Evolutionary conservation across 768 basidiomycete genomes (phyloP).

Genomic region (Suillus bovinus): DNA sequence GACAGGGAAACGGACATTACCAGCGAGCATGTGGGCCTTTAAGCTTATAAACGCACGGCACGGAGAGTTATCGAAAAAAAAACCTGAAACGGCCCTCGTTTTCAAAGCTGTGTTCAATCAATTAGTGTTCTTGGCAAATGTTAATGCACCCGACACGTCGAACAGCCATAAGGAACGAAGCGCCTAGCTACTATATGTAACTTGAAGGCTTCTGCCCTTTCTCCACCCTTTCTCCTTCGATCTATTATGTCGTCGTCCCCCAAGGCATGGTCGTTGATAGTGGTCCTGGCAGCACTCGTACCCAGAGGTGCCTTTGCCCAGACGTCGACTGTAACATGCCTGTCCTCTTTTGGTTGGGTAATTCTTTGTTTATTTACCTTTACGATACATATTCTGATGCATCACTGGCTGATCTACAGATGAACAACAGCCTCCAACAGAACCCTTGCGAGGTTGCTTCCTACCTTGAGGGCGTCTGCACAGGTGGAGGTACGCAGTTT

Average conservation of each 20-base stretch:
- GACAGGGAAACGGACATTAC: too few relatives aligned
- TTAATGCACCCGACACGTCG: background rate
- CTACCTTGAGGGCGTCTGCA: slow-evolving; percentile 44
- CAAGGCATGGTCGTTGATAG: slow-evolving; percentile 18
- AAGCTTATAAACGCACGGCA: too few relatives aligned
- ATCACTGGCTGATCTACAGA: slow-evolving; percentile 16
- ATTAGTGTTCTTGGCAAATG: background rate
- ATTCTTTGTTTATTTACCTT: slow-evolving; percentile 4
- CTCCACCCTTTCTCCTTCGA: slow-evolving; percentile 5
- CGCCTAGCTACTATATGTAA: background rate
- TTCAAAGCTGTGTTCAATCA: background rate
- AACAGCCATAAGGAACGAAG: slow-evolving; percentile 18
- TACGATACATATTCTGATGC: slow-evolving; percentile 3
- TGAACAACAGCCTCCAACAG: slow-evolving; percentile 45
- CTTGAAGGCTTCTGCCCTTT: background rate
- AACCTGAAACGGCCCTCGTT: background rate
- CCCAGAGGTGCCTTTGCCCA: slow-evolving; percentile 25
- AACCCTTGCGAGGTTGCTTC: slow-evolving; percentile 49
- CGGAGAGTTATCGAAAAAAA: background rate
- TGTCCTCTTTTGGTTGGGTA: slow-evolving; percentile 28
- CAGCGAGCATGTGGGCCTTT: too few relatives aligned
- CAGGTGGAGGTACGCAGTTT: slow-evolving; percentile 39
- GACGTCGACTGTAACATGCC: slow-evolving; percentile 23
- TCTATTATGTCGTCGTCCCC: slow-evolving; percentile 14
- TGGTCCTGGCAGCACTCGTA: slow-evolving; percentile 20